Percentiles rank a stretch among this genome's conserved stretches.
These are phyloP conservation scores for Ganoderma sp. DNA, from an alignment of 1,284 basidiomycete species.

Conservation along the genomic window DNA sequence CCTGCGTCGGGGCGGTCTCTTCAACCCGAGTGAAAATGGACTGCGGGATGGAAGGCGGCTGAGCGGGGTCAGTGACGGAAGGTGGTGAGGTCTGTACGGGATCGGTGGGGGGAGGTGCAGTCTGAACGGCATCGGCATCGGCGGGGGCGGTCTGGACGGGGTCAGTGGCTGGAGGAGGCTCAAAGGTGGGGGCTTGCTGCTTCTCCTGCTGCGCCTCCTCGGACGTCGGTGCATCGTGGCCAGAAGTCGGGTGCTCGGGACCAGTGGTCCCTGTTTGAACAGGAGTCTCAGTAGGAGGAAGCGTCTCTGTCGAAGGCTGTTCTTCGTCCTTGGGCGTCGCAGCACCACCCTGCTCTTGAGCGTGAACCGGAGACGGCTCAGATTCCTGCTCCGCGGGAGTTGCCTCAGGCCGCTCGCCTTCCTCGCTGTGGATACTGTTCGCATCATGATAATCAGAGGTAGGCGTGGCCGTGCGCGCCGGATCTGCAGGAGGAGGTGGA, in stretches of 20 bases:
- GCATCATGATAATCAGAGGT: conserved; percentile 10
- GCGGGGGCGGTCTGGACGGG: not conserved
- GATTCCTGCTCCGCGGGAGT: not conserved
- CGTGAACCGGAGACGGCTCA: not conserved
- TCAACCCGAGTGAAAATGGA: not conserved
- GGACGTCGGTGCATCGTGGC: not conserved
- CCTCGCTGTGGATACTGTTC: conserved; percentile 2
- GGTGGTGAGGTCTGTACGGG: not conserved
- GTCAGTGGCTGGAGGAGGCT: not conserved
- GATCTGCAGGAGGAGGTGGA: not conserved
- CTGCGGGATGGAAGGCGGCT: not conserved
- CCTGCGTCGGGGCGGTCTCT: not conserved
- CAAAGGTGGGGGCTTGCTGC: not conserved
- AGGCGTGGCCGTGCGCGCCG: not conserved
- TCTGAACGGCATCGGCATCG: not conserved
- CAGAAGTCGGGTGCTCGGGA: not conserved
- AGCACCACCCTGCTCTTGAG: not conserved
- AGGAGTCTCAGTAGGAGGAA: not conserved
- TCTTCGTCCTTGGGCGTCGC: not conserved
- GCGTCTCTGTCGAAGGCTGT: not conserved
- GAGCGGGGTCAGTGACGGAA: not conserved
- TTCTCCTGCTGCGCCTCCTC: not conserved
- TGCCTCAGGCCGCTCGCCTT: not conserved
- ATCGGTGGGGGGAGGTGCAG: not conserved
- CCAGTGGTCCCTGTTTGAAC: no score